Conservation (phyloP, 2,329 filamentous ascomycete species). For the Colletotrichum somersetense region DNA sequence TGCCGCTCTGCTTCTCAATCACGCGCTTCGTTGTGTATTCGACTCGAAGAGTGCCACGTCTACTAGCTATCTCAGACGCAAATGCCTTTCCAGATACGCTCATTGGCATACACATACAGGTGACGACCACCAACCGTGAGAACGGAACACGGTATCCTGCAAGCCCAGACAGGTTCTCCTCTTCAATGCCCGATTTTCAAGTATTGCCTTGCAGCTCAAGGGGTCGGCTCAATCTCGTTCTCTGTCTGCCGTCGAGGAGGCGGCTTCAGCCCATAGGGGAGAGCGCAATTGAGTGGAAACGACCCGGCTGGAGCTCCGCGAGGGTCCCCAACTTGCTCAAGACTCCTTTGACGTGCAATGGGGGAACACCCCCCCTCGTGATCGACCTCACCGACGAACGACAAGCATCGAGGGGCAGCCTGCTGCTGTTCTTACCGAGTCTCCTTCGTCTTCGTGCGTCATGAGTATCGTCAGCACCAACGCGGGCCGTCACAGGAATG, state of each 20-base stretch:
- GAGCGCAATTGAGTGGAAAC: background rate
- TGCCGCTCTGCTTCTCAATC: too few relatives aligned
- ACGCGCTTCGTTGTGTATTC: too few relatives aligned
- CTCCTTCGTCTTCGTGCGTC: background rate
- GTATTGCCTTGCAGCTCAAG: background rate
- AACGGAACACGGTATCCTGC: background rate
- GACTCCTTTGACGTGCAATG: background rate
- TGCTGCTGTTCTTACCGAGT: background rate
- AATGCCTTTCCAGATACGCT: too few relatives aligned
- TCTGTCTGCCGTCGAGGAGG: background rate
- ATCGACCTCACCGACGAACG: background rate
- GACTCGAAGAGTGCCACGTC: too few relatives aligned
- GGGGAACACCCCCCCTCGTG: background rate
- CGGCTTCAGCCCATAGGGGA: background rate
- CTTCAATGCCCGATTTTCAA: background rate
- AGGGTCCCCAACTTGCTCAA: background rate
- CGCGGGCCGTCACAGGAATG: background rate
- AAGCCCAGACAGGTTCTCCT: background rate
- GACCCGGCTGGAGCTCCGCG: background rate
- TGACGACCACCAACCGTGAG: background rate
- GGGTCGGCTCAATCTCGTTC: background rate
- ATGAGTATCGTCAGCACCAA: too few relatives aligned
- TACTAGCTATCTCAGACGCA: too few relatives aligned
- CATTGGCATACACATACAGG: too few relatives aligned
- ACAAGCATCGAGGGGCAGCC: background rate